Base-by-base conservation (phyloP, 2,329 filamentous ascomycete genomes). In the Exserohilum rostratum region DNA sequence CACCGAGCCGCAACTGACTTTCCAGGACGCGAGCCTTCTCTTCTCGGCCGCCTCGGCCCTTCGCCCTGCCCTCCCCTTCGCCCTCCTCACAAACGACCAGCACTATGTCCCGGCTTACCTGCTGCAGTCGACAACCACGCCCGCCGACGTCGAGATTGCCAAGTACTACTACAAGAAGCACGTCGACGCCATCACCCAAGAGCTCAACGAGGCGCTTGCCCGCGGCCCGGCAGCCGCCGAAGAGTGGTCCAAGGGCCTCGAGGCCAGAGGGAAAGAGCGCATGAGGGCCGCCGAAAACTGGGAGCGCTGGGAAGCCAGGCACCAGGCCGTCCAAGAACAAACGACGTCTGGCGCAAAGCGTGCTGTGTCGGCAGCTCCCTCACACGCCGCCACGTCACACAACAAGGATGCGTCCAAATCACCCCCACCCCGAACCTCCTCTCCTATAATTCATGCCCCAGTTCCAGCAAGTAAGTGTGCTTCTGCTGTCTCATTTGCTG, bases 191-290 rank as follows among this genome's bases (percentile, higher is more conserved):
- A 82, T 93, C 59, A 83, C 83, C 53, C 70, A 77, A 29, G 86
- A 90, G 65, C 85, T 90, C 61, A 77, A 84, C 38, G 78, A 84
- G 5, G 89, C 87, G 49, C 84, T 85, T 63, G 75, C 79, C n/a
- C 81, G 90, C 62, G 89, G 90, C n/a, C 65, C 81, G 39, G 87
- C 87, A 37, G 84, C 87, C 10, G 82, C 84, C 3, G 88, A 91
- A 62, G 90, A 93, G 72, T 95, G 90, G 90, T 79, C 87, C 27
- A 93, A 93, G 74, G 90, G 90, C 9, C 81, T 95, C 3, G 83
- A 86, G 38, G 78, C 77, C 25, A 82, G 85, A 53, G 88, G 89
- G 9, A 84, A 84, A 63, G 80, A 85, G 54, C 76, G 80, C 44
- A 82, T 86, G 62, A 80, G 79, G 10, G 86, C 90, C 68, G 82